Percentiles rank a stretch among this genome's conserved stretches.
Evolutionary conservation across 1,284 basidiomycete species (phyloP).

Genomic region (Peniophora sp.): DNA sequence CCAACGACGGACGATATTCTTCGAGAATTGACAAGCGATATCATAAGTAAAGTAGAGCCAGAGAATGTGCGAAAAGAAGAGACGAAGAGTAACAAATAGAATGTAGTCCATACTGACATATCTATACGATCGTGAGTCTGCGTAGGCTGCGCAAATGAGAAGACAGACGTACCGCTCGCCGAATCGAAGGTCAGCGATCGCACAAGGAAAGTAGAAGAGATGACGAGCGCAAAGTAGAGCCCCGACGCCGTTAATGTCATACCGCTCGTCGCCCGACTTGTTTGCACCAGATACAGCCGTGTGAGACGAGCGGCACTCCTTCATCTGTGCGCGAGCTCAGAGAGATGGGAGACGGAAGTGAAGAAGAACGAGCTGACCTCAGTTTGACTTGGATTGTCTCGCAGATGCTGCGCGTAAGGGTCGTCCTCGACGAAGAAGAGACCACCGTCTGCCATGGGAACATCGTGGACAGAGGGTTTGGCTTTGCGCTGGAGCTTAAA

Average conservation of each 20-base stretch:
- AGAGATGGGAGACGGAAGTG: too few species aligned
- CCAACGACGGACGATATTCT: conserved; percentile 10
- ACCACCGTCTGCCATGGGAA: neutral
- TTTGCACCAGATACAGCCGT: conserved; percentile 6
- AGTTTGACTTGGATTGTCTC: neutral
- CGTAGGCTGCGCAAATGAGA: too few species aligned
- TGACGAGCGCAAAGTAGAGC: conserved; percentile 12
- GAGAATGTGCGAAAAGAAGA: neutral
- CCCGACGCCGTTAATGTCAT: conserved; percentile 7
- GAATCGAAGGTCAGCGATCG: conserved; percentile 14
- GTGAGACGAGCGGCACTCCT: neutral
- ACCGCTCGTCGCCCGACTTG: neutral
- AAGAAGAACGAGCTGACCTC: too few species aligned
- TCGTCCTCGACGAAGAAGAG: conserved; percentile 1
- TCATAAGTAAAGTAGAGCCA: conserved; percentile 19
- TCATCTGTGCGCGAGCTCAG: conserved; percentile 2
- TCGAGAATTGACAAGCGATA: conserved; percentile 19
- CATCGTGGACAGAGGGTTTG: neutral
- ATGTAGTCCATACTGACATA: conserved; percentile 21
- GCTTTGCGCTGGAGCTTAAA: conserved; percentile 6
- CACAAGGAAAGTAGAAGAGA: conserved; percentile 9
- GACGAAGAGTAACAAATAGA: conserved; percentile 9
- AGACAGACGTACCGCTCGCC: conserved; percentile 13
- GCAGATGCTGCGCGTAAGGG: neutral
- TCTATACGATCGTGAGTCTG: conserved; percentile 8